Conservation (phyloP, 2,329 filamentous ascomycete genomes). For the Gaeumannomyces sp. region DNA sequence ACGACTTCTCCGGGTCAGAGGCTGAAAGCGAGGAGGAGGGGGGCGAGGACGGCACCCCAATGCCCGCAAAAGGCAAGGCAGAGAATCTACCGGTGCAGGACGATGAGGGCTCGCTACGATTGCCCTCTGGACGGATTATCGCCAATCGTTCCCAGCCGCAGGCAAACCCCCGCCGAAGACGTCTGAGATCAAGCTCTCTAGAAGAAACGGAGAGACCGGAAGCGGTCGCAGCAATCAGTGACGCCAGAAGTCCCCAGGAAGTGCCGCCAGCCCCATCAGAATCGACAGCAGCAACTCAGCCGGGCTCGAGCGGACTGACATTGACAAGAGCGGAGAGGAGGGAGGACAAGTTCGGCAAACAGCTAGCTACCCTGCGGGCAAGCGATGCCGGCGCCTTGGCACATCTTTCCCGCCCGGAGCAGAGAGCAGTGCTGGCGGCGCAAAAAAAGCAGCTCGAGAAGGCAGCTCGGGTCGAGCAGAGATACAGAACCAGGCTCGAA, state of each 20-base stretch:
- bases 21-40: conserved; percentile 8
- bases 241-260: background rate
- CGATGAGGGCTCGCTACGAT: conserved; percentile 24
- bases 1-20: conserved; percentile 23
- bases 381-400: conserved; percentile 22
- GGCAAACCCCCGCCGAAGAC: background rate
- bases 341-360: conserved; percentile 8
- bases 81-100: conserved; percentile 6
- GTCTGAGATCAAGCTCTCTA: background rate
- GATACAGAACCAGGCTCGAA: conserved; percentile 2
- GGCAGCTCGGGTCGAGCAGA: conserved; percentile 10
- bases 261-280: background rate
- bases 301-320: background rate
- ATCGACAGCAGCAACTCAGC: too few relatives aligned
- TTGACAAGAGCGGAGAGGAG: background rate
- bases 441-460: conserved; percentile 20
- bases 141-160: conserved; percentile 12
- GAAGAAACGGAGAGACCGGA: background rate
- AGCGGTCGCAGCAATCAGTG: background rate
- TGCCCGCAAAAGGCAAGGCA: conserved; percentile 2
- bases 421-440: conserved; percentile 22
- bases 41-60: background rate
- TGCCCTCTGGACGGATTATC: conserved; percentile 31
- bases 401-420: conserved; percentile 24
- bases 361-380: conserved; percentile 21